Conservation (phyloP, 768 basidiomycete genomes). For the Hericium coralloides region DNA sequence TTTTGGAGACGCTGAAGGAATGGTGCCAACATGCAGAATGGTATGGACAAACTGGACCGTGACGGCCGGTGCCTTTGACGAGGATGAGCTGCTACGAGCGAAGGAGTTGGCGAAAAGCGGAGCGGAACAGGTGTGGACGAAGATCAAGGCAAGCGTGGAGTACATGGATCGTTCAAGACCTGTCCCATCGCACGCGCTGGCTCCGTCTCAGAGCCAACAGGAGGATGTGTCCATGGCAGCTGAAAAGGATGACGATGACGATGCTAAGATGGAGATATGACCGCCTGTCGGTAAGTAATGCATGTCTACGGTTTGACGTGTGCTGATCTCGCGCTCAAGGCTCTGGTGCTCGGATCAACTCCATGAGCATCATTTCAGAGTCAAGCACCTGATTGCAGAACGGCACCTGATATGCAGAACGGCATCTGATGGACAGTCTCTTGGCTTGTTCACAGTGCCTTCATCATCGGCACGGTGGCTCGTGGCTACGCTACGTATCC, state of each 20-base stretch:
- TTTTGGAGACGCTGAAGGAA: not conserved
- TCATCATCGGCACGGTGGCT: no score
- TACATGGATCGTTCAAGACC: constrained; percentile 10
- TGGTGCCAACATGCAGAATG: constrained; percentile 14
- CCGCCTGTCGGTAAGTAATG: not conserved
- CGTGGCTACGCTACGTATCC: no score
- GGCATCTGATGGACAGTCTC: no score
- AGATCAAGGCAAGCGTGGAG: constrained; percentile 35
- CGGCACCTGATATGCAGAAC: no score
- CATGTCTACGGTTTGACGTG: no score
- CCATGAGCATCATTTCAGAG: no score
- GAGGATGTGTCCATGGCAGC: not conserved
- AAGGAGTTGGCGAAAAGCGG: constrained; percentile 39
- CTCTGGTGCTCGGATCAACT: no score
- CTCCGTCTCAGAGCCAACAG: not conserved
- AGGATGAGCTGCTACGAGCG: constrained; percentile 33
- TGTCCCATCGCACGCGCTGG: not conserved
- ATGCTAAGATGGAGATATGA: constrained; percentile 1
- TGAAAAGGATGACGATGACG: not conserved
- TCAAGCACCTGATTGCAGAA: no score
- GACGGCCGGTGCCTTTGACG: constrained; percentile 25
- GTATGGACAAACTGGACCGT: constrained; percentile 55
- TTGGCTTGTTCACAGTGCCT: no score
- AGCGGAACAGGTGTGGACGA: constrained; percentile 37
- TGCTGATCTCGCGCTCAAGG: no score